Evolutionary conservation across 2,329 filamentous ascomycete species (phyloP).

Genomic region (Aspergillus amoenus): DNA sequence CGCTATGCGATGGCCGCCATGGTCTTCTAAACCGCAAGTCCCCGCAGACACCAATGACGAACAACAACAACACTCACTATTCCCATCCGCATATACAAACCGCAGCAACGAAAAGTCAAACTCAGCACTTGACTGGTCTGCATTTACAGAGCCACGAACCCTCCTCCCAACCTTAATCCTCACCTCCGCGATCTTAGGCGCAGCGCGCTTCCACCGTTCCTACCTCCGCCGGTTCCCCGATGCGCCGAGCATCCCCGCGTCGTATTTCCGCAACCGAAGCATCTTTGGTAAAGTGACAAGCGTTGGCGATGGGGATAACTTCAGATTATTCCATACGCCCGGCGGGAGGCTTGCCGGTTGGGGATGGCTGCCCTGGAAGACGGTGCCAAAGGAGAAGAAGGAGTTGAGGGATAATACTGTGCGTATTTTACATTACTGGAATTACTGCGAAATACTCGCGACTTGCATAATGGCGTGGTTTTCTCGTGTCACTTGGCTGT

Average conservation of each 20-base stretch:
- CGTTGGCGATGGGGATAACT: conserved; percentile 95
- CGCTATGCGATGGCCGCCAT: conserved; percentile 52
- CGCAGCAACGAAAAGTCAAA: conserved; percentile 12
- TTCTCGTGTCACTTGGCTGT: not conserved
- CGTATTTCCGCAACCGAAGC: conserved; percentile 71
- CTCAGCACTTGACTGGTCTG: conserved; percentile 35
- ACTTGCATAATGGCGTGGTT: not conserved
- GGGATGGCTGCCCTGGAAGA: conserved; percentile 79
- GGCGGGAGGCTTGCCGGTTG: conserved; percentile 85
- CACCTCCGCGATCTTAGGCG: conserved; percentile 38
- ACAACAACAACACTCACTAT: conserved; percentile 18
- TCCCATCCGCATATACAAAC: conserved; percentile 1
- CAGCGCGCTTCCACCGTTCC: conserved; percentile 35
- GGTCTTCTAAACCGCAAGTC: conserved; percentile 39
- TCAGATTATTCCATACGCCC: conserved; percentile 90
- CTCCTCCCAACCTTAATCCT: conserved; percentile 39
- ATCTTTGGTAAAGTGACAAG: conserved; percentile 85
- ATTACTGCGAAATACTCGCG: not conserved
- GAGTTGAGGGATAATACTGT: conserved; percentile 77
- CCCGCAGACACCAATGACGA: conserved; percentile 21
- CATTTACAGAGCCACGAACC: conserved; percentile 38
- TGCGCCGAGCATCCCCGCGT: conserved; percentile 70
- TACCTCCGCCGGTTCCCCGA: conserved; percentile 84
- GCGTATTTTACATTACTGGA: conserved; percentile 31
- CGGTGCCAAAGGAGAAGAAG: conserved; percentile 66